Base-by-base conservation (phyloP, 371 early-diverging fungal genomes). In the Lichtheimia hyalospora region DNA sequence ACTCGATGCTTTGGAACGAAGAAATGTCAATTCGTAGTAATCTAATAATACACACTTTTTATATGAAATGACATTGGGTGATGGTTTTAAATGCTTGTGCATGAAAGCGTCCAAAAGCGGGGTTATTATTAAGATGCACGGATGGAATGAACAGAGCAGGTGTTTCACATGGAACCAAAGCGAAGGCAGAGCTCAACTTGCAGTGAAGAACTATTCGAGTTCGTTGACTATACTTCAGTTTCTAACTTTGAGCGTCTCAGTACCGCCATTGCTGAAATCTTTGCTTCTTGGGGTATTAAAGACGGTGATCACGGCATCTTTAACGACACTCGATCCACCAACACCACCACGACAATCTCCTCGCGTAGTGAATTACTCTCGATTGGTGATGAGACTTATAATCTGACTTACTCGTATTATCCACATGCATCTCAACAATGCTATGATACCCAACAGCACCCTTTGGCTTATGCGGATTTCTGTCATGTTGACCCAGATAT, bases 211-310 rank as follows among this genome's bases (percentile, higher is more conserved):
- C 73, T 79, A 51, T 91, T 86, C 68, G 90, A 90, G 58, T 85
- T 91, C 48, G 87, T 90, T 6, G 90, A 89, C 68, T 89, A 85
- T 63, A 88, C 88, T 2, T 77, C 89, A 5, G 89, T 84, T 1
- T 85, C 89, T 15, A 70, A 82, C 34, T 82, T 85, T 68, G 90
- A 89, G 57, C 71, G 79, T 44, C 79, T 88, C 40, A 69, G 83
- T 3, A 77, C 84, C 3, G 69, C 77, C 1, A 72, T 89, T 39
- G 90, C 89, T 59, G 68, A 71, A 52, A 70, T 73, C 43, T 55
- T 90, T 18, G 56, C 58, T 53, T 56, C 69, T 34, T 89, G 88
- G 88, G 77, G 72, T 8, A 54, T 88, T 14, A 74, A 73, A 63
- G 74, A 81, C 52, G 84, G 81, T 15, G 46, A 69, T 5, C 58